Conservation (phyloP, 805 yeast genomes). For the Kluyveromyces nonfermentans region DNA sequence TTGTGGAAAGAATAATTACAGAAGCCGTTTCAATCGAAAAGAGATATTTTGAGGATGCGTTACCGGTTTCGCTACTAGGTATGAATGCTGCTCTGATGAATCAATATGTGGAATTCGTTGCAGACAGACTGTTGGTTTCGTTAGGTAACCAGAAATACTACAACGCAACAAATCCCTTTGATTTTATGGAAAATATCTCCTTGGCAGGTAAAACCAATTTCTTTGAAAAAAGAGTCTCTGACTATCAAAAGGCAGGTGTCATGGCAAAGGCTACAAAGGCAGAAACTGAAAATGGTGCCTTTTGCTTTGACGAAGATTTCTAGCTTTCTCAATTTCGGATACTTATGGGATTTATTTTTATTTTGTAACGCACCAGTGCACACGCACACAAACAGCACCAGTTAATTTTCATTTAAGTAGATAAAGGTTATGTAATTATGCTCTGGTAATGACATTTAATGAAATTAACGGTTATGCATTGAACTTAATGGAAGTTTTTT, state of each 20-base stretch:
- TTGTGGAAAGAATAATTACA: slow-evolving; percentile 78
- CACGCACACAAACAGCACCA: background rate
- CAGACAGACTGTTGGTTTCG: slow-evolving; percentile 87
- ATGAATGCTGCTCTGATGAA: slow-evolving; percentile 93
- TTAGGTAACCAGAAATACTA: slow-evolving; percentile 84
- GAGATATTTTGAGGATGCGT: slow-evolving; percentile 89
- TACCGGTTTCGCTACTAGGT: slow-evolving; percentile 88
- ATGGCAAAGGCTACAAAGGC: slow-evolving; percentile 65
- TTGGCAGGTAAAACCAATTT: slow-evolving; percentile 98
- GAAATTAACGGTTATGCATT: background rate
- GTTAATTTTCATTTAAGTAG: background rate
- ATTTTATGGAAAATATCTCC: slow-evolving; percentile 97
- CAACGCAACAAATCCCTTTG: slow-evolving; percentile 90
- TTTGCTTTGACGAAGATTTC: slow-evolving; percentile 90
- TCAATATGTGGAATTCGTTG: slow-evolving; percentile 95
- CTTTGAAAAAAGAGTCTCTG: slow-evolving; percentile 97
- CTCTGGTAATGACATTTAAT: background rate
- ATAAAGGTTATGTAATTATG: background rate
- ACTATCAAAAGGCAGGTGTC: slow-evolving; percentile 98
- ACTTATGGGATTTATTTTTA: background rate
- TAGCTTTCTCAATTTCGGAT: slow-evolving; percentile 29
- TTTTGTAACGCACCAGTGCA: background rate
- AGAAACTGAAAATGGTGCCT: slow-evolving; percentile 43
- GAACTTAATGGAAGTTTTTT: too few species aligned
- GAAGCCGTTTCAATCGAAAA: slow-evolving; percentile 95